Evolutionary conservation across 2,329 filamentous ascomycete genomes (phyloP).

Genomic region (Cladosporium sp.): DNA sequence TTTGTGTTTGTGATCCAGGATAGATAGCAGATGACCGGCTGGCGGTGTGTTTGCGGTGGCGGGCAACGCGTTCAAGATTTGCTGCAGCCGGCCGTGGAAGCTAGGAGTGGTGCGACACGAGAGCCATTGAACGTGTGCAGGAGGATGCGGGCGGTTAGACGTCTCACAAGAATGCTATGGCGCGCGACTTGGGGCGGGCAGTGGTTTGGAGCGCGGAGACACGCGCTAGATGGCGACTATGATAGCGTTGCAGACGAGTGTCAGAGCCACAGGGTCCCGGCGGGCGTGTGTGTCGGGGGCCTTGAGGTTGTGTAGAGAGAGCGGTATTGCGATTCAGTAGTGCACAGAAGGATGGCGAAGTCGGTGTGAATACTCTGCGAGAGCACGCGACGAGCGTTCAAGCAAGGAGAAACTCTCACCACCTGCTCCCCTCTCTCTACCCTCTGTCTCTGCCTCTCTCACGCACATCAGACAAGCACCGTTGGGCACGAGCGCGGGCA

Average conservation of each 20-base stretch:
- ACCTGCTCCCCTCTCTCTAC: background rate
- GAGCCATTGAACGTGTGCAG: conserved; percentile 12
- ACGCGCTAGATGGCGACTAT: conserved; percentile 12
- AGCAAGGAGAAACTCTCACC: conserved; percentile 18
- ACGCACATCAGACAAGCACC: conserved; percentile 11
- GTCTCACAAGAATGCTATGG: conserved; percentile 1
- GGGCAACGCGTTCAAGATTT: background rate
- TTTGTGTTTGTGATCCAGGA: background rate
- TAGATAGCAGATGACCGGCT: background rate
- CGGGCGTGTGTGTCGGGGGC: background rate
- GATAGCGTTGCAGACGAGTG: conserved; percentile 12
- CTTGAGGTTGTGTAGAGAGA: background rate
- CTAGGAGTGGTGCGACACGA: conserved; percentile 17
- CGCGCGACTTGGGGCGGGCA: conserved; percentile 7
- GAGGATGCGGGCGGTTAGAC: conserved; percentile 4
- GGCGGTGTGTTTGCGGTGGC: conserved; percentile 16
- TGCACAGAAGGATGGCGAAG: background rate
- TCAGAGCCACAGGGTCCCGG: conserved; percentile 16
- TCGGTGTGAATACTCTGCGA: conserved; percentile 9
- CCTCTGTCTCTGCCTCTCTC: background rate
- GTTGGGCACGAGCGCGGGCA: conserved; percentile 16
- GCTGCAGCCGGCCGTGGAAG: conserved; percentile 16
- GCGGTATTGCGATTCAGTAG: background rate
- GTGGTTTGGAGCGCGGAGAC: background rate
- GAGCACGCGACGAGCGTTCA: conserved; percentile 14